phyloP scores from a whole-genome alignment of 208 protist species.

The Histomonas meleagridis region DNA sequence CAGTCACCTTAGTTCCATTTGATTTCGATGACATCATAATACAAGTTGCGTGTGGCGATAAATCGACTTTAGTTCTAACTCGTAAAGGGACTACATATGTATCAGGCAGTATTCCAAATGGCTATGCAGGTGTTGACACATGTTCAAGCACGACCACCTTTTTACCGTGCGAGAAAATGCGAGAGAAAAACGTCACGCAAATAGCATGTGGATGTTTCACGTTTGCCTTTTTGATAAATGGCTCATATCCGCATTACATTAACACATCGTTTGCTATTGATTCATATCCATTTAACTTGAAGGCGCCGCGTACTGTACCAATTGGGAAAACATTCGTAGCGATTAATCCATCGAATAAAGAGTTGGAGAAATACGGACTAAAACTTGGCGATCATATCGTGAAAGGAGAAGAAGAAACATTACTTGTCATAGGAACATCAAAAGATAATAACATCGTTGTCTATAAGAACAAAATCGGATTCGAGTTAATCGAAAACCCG shows the following conservation, averaged over 20 bases:
- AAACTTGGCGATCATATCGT: neutral
- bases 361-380: neutral
- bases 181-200: neutral
- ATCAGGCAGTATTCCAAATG: neutral
- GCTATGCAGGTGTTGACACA: neutral
- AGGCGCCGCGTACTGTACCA: neutral
- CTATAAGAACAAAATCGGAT: neutral
- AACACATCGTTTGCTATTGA: neutral
- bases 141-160: neutral
- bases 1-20: neutral
- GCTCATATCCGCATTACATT: neutral
- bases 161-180: neutral
- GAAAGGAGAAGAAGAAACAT: neutral
- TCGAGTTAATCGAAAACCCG: neutral
- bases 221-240: neutral
- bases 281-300: neutral
- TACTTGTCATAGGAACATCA: neutral
- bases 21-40: neutral
- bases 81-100: neutral
- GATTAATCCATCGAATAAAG: neutral
- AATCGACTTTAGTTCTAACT: neutral
- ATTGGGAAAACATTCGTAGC: neutral
- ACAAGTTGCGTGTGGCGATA: slow-evolving; percentile 4
- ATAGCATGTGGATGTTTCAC: neutral
- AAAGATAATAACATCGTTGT: neutral